Percentiles rank a stretch among this genome's conserved stretches.
Evolutionary conservation across 306 rosid species (phyloP).

Genomic region (Rubus parviflorus): DNA sequence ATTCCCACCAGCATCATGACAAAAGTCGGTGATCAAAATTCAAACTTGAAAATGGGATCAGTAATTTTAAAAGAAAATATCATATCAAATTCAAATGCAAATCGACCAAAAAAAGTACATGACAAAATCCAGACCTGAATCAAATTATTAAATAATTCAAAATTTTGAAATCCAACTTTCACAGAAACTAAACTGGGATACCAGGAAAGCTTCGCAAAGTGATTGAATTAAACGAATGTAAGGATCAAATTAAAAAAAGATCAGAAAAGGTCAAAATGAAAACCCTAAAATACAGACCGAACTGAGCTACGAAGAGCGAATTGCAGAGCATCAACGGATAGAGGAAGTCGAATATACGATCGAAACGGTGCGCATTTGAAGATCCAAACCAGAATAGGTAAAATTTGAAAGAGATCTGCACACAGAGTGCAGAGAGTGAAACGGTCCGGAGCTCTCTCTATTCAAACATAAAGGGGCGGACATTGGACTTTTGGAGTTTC

Average conservation of each 20-base stretch:
- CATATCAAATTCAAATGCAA: conserved; percentile 10
- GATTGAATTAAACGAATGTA: not conserved
- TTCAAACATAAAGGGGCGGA: conserved; percentile 89
- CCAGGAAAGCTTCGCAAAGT: not conserved
- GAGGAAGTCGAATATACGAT: conserved; percentile 13
- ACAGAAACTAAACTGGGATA: not conserved
- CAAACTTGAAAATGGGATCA: not conserved
- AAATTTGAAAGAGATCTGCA: conserved; percentile 31
- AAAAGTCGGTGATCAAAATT: not conserved
- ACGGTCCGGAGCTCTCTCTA: conserved; percentile 45
- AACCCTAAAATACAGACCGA: conserved; percentile 35
- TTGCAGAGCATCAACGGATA: conserved; percentile 17
- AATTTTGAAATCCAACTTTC: conserved; percentile 4
- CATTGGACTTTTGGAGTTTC: conserved; percentile 27
- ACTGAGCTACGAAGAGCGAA: conserved; percentile 30
- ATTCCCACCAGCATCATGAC: not conserved
- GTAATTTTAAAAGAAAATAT: not conserved
- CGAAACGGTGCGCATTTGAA: conserved; percentile 33
- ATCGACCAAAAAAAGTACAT: not conserved
- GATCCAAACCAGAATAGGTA: conserved; percentile 36
- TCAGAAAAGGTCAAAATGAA: conserved; percentile 9
- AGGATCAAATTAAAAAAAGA: not conserved
- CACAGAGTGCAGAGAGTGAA: conserved; percentile 29
- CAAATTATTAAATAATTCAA: not conserved
- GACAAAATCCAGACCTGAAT: not conserved